Conservation (phyloP, 495 filamentous ascomycete species). For the Hypoxylon lienhwacheense region DNA sequence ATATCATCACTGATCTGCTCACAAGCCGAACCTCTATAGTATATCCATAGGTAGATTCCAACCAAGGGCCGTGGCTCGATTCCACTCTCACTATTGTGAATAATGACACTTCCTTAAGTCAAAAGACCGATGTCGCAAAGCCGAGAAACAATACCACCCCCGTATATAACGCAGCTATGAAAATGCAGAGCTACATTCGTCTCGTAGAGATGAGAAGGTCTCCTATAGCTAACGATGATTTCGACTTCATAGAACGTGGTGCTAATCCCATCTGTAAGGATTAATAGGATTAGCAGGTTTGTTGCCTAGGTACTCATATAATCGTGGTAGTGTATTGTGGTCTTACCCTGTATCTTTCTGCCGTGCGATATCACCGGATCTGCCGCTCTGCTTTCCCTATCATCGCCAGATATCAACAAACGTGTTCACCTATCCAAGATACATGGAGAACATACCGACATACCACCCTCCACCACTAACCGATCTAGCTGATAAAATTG, state of each 20-base stretch:
- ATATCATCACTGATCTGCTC: neutral
- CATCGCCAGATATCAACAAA: constrained; percentile 18
- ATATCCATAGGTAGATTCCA: neutral
- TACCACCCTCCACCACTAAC: constrained; percentile 90
- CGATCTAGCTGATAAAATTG: constrained; percentile 92
- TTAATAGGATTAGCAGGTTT: too few relatives aligned
- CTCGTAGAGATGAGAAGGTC: constrained; percentile 1
- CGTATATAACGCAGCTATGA: constrained; percentile 15
- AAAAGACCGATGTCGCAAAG: constrained; percentile 1
- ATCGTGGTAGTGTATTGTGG: neutral
- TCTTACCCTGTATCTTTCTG: constrained; percentile 83
- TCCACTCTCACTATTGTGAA: neutral
- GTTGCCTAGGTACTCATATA: neutral
- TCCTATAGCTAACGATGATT: neutral
- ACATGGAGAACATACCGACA: constrained; percentile 44
- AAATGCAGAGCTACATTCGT: constrained; percentile 12
- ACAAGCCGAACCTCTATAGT: neutral
- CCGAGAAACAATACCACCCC: constrained; percentile 2
- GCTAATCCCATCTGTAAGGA: constrained; percentile 24
- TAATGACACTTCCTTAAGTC: neutral
- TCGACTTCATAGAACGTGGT: neutral
- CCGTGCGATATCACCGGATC: constrained; percentile 68
- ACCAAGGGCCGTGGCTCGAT: neutral
- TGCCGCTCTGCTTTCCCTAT: constrained; percentile 74
- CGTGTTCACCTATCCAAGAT: neutral